Conservation (phyloP, 176 grass and related monocot species). For the Triticum monococcum region DNA sequence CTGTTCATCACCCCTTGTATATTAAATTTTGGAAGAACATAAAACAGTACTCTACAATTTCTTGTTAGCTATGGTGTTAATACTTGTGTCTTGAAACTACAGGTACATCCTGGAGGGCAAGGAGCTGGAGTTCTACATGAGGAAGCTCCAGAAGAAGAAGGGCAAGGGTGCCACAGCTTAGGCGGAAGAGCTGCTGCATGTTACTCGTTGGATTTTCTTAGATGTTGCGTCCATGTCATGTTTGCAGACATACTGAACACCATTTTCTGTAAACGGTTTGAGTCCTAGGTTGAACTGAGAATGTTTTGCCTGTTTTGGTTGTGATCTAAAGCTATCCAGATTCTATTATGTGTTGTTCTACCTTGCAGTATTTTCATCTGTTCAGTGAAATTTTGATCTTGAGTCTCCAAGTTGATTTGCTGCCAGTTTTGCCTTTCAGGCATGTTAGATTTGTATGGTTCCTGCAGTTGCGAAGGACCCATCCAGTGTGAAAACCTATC, state of each 20-base stretch:
- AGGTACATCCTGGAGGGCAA: slow-evolving; percentile 93
- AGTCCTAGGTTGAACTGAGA: slow-evolving; percentile 8
- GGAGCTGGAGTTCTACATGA: slow-evolving; percentile 90
- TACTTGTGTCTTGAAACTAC: background rate
- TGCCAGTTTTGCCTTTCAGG: too few relatives aligned
- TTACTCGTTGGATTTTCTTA: slow-evolving; percentile 24
- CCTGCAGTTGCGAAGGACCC: too few relatives aligned
- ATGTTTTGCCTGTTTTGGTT: background rate
- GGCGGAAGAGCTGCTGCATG: background rate
- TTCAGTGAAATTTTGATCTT: background rate
- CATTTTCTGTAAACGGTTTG: slow-evolving; percentile 12
- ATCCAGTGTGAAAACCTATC: too few relatives aligned
- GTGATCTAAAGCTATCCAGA: background rate
- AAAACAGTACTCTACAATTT: background rate
- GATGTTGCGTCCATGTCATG: slow-evolving; percentile 16
- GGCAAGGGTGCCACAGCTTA: slow-evolving; percentile 73
- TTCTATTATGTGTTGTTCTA: background rate
- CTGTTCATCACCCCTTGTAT: background rate
- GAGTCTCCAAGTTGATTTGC: too few relatives aligned
- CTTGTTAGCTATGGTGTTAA: background rate
- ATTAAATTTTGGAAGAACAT: background rate
- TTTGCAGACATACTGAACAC: slow-evolving; percentile 22
- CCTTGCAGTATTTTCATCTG: background rate
- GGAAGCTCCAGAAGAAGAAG: slow-evolving; percentile 94
- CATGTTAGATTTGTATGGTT: too few relatives aligned